Conservation (phyloP, 768 basidiomycete genomes). For the Royoungia palumana region DNA sequence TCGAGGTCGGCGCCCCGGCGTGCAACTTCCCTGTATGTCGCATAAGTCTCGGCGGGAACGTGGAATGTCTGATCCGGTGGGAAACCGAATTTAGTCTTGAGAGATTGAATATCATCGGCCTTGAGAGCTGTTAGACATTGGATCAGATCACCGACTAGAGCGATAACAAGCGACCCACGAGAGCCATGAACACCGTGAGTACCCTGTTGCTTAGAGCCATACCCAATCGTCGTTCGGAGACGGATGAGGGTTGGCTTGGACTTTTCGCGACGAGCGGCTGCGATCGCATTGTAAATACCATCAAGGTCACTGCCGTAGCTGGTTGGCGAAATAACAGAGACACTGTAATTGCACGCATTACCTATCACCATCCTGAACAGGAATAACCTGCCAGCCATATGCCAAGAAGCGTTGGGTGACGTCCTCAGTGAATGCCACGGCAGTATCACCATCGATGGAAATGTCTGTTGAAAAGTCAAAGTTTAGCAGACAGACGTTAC, state of each 20-base stretch:
- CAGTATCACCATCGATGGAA: slow-evolving; percentile 93
- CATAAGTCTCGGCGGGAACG: slow-evolving; percentile 71
- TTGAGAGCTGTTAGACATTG: slow-evolving; percentile 64
- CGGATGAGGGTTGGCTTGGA: slow-evolving; percentile 85
- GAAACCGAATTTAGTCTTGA: slow-evolving; percentile 86
- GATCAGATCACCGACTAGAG: not conserved
- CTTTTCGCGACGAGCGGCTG: slow-evolving; percentile 69
- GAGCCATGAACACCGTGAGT: slow-evolving; percentile 93
- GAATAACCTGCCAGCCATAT: slow-evolving; percentile 93
- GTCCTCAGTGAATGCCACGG: slow-evolving; percentile 91
- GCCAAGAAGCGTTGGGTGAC: slow-evolving; percentile 83
- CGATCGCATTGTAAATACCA: slow-evolving; percentile 75
- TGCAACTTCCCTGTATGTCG: slow-evolving; percentile 61
- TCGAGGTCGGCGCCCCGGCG: slow-evolving; percentile 73
- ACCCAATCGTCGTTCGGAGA: slow-evolving; percentile 88
- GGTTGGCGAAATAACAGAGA: slow-evolving; percentile 10
- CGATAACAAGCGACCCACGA: slow-evolving; percentile 53
- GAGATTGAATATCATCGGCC: slow-evolving; percentile 78
- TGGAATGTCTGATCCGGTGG: slow-evolving; percentile 74
- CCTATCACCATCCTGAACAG: slow-evolving; percentile 77
- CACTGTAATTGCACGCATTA: slow-evolving; percentile 32
- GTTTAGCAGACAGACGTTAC: not conserved
- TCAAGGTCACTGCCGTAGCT: slow-evolving; percentile 59
- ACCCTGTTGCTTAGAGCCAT: slow-evolving; percentile 88
- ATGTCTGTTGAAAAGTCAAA: slow-evolving; percentile 57